Conservation (phyloP, 495 filamentous ascomycete species). For the Tuber calosporum region DNA sequence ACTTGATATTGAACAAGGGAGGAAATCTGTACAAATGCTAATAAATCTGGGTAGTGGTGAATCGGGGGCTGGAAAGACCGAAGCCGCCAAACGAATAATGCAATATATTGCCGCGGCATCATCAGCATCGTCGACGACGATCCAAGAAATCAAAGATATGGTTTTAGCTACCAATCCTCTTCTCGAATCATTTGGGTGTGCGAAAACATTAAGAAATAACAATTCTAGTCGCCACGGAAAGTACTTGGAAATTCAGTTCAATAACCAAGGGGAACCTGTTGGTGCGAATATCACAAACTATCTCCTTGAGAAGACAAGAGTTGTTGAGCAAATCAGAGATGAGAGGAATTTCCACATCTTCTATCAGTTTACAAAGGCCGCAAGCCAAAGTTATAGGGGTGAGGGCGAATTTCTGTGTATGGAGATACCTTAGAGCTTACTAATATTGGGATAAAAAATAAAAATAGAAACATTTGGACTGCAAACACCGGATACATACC, state of each 20-base stretch:
- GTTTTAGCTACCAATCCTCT: constrained; percentile 96
- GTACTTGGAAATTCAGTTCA: constrained; percentile 97
- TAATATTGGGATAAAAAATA: constrained; percentile 8
- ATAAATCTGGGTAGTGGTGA: constrained; percentile 53
- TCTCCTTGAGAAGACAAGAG: constrained; percentile 86
- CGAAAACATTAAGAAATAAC: constrained; percentile 96
- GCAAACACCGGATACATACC: constrained; percentile 83
- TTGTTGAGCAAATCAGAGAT: constrained; percentile 89
- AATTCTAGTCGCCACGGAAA: constrained; percentile 98
- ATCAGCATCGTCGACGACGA: constrained; percentile 78
- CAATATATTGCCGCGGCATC: constrained; percentile 98
- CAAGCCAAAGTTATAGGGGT: constrained; percentile 73
- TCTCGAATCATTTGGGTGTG: constrained; percentile 95
- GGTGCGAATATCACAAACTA: constrained; percentile 99
- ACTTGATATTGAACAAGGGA: background rate
- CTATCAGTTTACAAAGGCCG: constrained; percentile 96
- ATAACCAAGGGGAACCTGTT: constrained; percentile 81
- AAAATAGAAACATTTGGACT: constrained; percentile 66
- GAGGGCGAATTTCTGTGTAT: constrained; percentile 18
- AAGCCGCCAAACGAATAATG: constrained; percentile 98
- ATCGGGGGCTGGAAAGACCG: constrained; percentile 98
- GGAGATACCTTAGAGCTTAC: background rate
- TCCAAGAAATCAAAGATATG: constrained; percentile 98
- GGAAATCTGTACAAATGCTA: constrained; percentile 7
- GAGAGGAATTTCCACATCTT: constrained; percentile 99